Percentiles rank a stretch among this genome's conserved stretches.
phyloP scores from a whole-genome alignment of 2,329 filamentous ascomycete species.

The Nothophaeocryptopus gaeumannii region DNA sequence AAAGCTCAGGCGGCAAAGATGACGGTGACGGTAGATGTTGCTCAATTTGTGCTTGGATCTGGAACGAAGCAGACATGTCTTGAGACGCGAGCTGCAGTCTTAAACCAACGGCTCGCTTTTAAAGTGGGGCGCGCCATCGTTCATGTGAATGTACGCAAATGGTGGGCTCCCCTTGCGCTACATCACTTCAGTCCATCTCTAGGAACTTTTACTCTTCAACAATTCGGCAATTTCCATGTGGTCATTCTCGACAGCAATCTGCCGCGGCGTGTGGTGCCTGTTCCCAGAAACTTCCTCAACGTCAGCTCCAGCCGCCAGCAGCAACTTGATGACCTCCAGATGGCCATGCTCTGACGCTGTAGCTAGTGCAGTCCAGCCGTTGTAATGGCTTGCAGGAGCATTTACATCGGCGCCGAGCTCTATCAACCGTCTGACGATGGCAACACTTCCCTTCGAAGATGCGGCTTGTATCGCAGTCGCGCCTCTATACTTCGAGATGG shows the following conservation, averaged over 20 bases:
- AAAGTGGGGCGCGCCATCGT: no score
- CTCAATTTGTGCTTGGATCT: no score
- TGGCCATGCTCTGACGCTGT: constrained; percentile 23
- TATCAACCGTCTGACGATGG: constrained; percentile 15
- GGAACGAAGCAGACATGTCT: no score
- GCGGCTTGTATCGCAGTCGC: constrained; percentile 25
- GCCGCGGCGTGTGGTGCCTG: constrained; percentile 10
- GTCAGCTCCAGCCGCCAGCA: constrained; percentile 22
- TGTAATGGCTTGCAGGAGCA: constrained; percentile 16
- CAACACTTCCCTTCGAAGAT: constrained; percentile 10
- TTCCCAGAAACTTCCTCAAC: constrained; percentile 13
- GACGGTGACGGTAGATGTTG: no score
- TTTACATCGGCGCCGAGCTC: constrained; percentile 22
- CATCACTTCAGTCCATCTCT: no score
- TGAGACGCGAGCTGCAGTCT: no score
- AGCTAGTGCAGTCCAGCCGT: constrained; percentile 21
- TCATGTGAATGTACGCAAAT: no score
- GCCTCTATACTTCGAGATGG: constrained; percentile 19
- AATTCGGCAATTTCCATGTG: constrained; percentile 9
- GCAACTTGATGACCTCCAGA: constrained; percentile 13
- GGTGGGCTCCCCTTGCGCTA: no score
- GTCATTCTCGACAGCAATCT: constrained; percentile 8
- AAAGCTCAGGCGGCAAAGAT: no score
- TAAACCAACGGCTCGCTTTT: no score
- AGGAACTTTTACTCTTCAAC: no score